Evolutionary conservation across 1,284 basidiomycete species (phyloP), one percentile per base, ranked within the genome.

Genomic region (Omphalotus olearius): DNA sequence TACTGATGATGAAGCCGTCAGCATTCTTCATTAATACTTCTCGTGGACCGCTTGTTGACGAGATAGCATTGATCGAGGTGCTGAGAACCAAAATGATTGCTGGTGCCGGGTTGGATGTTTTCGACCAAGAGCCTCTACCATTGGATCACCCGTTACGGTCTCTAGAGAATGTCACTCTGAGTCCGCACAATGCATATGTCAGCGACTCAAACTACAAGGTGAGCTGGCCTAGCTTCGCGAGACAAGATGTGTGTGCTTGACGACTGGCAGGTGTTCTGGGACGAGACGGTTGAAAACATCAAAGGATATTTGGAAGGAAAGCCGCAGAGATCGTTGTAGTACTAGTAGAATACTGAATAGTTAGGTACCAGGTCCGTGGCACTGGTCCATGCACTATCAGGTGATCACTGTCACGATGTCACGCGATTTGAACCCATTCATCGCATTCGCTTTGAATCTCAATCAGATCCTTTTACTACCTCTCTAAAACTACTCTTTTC

Each of bases 21-120:
- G 75, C 82, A 0, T 73, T 80, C 59, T 68, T 87, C 47, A 75
- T 85, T 60, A 87, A 85, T 60, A 85, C 83, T 1, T 79, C 78
- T 6, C 68, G 83, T 42, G 83, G 83, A 0, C 81, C 81, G 10
- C 62, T 86, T 23, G 73, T 85, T 3, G 74, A 85, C 51, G 82
- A 83, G 57, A 55, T 49, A 0, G 82, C 75, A 0, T 60, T 85
- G 41, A 59, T 86, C 9, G 67, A 79, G 52, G 71, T 70, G 6
- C 66, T 81, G 55, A 66, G 75, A 50, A 64, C 74, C 42, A 73
- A 73, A 33, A 72, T 63, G 23, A 78, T 85, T 18, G 74, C 78
- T 13, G 74, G 69, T 58, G 88, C 69, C 45, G 83, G 76, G 0
- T 60, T 80, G 50, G 76, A 80, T 60, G 83, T 86, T 0, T 87